Percentiles rank a stretch among this genome's conserved stretches.
Conservation (phyloP, 257 asterid species). For the Anisodus acutangulus region DNA sequence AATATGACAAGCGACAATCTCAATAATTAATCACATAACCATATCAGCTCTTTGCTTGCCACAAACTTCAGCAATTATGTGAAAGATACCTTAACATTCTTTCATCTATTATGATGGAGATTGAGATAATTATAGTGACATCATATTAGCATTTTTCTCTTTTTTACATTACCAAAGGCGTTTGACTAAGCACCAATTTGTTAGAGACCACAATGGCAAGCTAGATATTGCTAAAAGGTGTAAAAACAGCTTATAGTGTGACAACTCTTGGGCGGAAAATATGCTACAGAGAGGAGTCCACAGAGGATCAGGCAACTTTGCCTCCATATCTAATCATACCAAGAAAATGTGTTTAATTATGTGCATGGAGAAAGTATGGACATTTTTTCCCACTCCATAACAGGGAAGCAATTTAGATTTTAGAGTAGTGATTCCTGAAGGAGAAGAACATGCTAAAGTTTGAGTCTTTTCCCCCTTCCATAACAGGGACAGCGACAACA, state of each 20-base stretch:
- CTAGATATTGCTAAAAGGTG: background rate
- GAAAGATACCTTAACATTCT: background rate
- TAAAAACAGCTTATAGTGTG: background rate
- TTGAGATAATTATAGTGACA: background rate
- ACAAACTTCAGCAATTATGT: background rate
- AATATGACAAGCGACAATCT: background rate
- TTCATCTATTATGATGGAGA: conserved; percentile 23
- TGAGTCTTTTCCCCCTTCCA: background rate
- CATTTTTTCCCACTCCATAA: background rate
- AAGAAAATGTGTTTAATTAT: background rate
- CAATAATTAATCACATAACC: background rate
- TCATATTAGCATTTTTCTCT: background rate
- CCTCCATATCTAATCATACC: background rate
- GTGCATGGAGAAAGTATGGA: background rate
- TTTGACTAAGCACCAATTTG: background rate
- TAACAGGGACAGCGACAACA: too few species aligned
- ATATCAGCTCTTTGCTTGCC: background rate
- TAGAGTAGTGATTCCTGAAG: background rate
- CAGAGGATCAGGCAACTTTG: conserved; percentile 15
- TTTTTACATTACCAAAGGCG: background rate
- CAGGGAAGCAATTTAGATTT: background rate
- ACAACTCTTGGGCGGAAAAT: background rate
- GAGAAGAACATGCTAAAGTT: conserved; percentile 7
- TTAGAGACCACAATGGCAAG: background rate
- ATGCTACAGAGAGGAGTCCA: background rate